Evolutionary conservation across 441 rosid genomes (phyloP), one percentile per base, ranked within the genome.

Genomic region (Croton setiger): DNA sequence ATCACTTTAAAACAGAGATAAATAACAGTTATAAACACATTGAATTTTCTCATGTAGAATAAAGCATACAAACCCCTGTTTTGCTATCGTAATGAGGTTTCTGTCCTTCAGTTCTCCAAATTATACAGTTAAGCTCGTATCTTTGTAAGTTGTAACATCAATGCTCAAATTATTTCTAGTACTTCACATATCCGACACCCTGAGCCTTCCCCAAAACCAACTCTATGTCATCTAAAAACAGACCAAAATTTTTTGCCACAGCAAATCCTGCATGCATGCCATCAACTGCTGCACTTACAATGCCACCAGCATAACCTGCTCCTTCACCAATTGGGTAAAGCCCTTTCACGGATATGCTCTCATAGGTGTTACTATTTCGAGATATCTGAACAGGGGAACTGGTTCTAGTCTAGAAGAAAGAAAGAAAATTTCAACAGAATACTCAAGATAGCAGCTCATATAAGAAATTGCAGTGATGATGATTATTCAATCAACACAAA

Each of bases 231-330:
- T 82, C 83, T 8, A 70, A 75, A 66, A 86, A 81, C 64, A 94
- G 78, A 74, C 71, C 81, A 44, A 88, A 83, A 45, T 76, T 69
- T 74, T 91, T 90, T 5, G 98, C 98, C 69, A 86, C 92, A 0
- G 90, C 88, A 63, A 94, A 84, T 74, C 96, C 97, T 0, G 88
- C 84, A 56, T 84, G 84, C 93, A 91, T 85, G 72, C 98, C 97
- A 72, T 94, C 98, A 43, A 87, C 96, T 64, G 97, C 98, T 21
- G 98, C 97, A 78, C 97, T 94, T 39, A 94, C 93, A 70, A 94
- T 94, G 35, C 98, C 97, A 67, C 98, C 97, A 35, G 98, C 96
- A 74, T 91, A 94, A 23, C 98, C 98, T 71, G 97, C 98, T 77
- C 98, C 98, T 86, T 94, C 98, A 33, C 98, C 98, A 33, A 88